phyloP scores from a whole-genome alignment of 179 eudicot genomes.

The Silene coronaria region DNA sequence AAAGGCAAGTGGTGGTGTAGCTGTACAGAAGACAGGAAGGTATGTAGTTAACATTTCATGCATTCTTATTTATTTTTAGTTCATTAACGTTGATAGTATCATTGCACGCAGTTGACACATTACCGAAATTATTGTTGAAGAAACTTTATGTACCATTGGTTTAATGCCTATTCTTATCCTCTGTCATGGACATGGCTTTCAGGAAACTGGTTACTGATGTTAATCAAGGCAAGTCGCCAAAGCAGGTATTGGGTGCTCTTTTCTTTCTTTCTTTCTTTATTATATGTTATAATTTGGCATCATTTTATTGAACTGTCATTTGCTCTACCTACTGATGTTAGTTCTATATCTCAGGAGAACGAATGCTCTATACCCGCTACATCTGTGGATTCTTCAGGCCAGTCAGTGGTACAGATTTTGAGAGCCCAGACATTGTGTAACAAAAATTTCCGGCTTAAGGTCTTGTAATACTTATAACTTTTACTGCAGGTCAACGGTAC shows the following conservation, averaged over 20 bases:
- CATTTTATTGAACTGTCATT: background rate
- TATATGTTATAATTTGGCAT: background rate
- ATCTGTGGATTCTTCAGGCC: slow-evolving; percentile 22
- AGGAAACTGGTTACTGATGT: slow-evolving; percentile 56
- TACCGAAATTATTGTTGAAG: background rate
- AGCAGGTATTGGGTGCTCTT: slow-evolving; percentile 37
- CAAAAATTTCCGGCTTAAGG: background rate
- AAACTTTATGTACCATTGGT: background rate
- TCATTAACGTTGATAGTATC: no score
- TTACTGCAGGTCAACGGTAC: slow-evolving; percentile 22
- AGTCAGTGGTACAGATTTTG: slow-evolving; percentile 27
- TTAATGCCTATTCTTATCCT: background rate
- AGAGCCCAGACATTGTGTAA: background rate
- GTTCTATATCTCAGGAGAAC: slow-evolving; percentile 25
- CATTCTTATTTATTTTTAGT: no score
- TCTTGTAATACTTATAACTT: background rate
- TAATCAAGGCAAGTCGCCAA: slow-evolving; percentile 23
- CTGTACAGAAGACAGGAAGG: slow-evolving; percentile 41
- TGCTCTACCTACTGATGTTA: background rate
- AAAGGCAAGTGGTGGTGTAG: slow-evolving; percentile 21
- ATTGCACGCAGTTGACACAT: no score
- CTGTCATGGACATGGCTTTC: slow-evolving; percentile 13
- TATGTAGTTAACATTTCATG: slow-evolving; percentile 13
- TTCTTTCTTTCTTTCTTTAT: background rate
- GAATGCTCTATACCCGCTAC: slow-evolving; percentile 19